phyloP scores from a whole-genome alignment of 495 filamentous ascomycete species.

The Penicillium argentinense region DNA sequence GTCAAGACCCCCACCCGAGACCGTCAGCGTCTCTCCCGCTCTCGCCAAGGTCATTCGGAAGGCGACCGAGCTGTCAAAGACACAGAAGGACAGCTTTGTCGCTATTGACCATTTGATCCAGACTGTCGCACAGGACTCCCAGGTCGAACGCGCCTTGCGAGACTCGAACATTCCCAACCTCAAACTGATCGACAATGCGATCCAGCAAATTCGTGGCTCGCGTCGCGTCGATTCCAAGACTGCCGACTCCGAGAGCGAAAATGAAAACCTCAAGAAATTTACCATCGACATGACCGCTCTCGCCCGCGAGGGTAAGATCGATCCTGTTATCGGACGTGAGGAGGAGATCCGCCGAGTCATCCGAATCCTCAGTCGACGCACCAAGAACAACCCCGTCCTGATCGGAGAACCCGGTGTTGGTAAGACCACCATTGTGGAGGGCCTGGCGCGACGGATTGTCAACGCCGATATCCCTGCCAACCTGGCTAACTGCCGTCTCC shows the following conservation, averaged over 20 bases:
- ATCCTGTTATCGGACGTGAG: conserved; percentile 95
- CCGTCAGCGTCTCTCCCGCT: conserved; percentile 72
- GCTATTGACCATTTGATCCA: conserved; percentile 92
- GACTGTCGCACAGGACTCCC: conserved; percentile 72
- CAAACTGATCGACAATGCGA: conserved; percentile 82
- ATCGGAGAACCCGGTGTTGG: conserved; percentile 97
- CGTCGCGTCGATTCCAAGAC: conserved; percentile 91
- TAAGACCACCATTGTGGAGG: conserved; percentile 97
- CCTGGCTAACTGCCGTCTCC: conserved; percentile 86
- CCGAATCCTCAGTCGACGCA: conserved; percentile 86
- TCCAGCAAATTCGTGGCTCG: conserved; percentile 87
- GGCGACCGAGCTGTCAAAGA: conserved; percentile 89
- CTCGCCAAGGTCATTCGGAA: conserved; percentile 79
- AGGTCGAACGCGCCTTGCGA: conserved; percentile 69
- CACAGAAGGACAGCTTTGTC: conserved; percentile 92
- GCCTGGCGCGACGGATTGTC: conserved; percentile 91
- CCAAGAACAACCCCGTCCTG: conserved; percentile 98
- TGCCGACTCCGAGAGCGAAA: conserved; percentile 84
- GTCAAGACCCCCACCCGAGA: conserved; percentile 94
- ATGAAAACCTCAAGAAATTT: conserved; percentile 94
- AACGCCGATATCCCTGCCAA: conserved; percentile 95
- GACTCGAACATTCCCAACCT: conserved; percentile 90
- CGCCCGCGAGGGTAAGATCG: conserved; percentile 95
- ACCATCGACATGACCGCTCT: conserved; percentile 95
- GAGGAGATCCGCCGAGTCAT: conserved; percentile 95